Evolutionary conservation across 139 green algal genomes (phyloP).

Genomic region (Zygnema circumcarinatum): DNA sequence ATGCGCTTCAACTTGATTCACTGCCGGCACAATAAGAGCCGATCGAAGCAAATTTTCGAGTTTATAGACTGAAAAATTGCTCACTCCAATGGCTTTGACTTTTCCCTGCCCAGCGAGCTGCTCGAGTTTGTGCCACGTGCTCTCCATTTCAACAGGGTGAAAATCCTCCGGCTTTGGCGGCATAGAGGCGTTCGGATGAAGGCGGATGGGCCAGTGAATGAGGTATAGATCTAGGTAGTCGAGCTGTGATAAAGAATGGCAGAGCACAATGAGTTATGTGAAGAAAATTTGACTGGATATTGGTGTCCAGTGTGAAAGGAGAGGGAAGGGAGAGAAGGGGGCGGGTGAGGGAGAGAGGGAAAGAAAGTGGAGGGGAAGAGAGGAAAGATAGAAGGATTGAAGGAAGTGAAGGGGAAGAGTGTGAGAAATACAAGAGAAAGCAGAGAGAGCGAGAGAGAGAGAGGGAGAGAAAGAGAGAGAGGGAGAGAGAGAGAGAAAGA

Average conservation of each 20-base stretch:
- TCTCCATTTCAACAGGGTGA: conserved; percentile 22
- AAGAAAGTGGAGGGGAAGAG: too few species aligned
- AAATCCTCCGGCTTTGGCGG: conserved; percentile 13
- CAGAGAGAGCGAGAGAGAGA: too few species aligned
- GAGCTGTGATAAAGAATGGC: conserved; percentile 32
- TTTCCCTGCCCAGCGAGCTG: conserved; percentile 49
- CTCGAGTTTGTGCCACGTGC: conserved; percentile 66
- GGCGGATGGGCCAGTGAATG: conserved; percentile 63
- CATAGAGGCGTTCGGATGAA: not conserved
- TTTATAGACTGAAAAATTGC: conserved; percentile 65
- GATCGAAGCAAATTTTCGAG: conserved; percentile 50
- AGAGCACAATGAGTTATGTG: not conserved
- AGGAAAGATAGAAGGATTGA: too few species aligned
- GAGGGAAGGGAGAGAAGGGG: too few species aligned
- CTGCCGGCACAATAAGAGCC: conserved; percentile 37
- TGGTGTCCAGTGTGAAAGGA: too few species aligned
- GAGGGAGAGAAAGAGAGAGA: too few species aligned
- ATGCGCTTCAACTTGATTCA: conserved; percentile 83
- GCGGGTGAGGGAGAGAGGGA: too few species aligned
- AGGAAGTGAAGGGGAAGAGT: too few species aligned
- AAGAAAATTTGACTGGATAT: conserved; percentile 3
- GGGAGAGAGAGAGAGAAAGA: too few species aligned
- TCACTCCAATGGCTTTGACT: conserved; percentile 63
- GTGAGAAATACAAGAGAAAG: too few species aligned
- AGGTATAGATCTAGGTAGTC: conserved; percentile 65